Evolutionary conservation across 768 basidiomycete species (phyloP), one percentile per base, ranked within the genome.

Genomic region (Lyophyllum shimeji): DNA sequence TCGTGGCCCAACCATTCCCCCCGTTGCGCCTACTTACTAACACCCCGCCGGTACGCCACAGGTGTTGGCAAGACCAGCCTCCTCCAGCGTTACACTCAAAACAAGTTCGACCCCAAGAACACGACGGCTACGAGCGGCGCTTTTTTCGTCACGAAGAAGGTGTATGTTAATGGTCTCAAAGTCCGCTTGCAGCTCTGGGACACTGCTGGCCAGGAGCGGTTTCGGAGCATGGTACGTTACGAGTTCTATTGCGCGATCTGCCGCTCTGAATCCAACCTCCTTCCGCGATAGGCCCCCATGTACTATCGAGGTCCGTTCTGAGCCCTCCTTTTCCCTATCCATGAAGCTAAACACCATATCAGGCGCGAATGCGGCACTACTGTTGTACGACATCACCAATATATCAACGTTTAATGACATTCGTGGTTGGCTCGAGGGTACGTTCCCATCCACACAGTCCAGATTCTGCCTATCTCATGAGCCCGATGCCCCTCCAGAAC

Each of bases 381-480:
- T 97, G 63, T 81, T 96, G 69, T 98, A 98, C 75, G 95, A 98
- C 79, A 93, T 96, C 63, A 95, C 95, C 67, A 93, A 92, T 74
- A 82, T 82, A 56, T 78, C 87, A 54, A 89, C 90, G 24, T 94
- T 98, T 76, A 86, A 93, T 59, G 95, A 95, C 70, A 84, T 97
- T 64, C 83, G 87, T 62, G 89, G 90, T 60, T 98, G 95, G 95
- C 81, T 92, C 50, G 88, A 92, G 77, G 93, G 93, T 86, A 63
- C 58, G 80, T 65, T 39, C 51, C 57, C 49, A 61, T 50, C 54
- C 55, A 52, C 56, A 57, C 54, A 59, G 57, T 55, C 63, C n/a
- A 39, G 44, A 64, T 51, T 49, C 42, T 29, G 51, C 42, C 56
- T 46, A 60, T 53, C 60, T 60, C 53, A 62, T 25, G 20, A 55